Percentiles rank a stretch among this genome's conserved stretches.
Conservation (phyloP, 257 asterid species). For the Voacanga thouarsii region DNA sequence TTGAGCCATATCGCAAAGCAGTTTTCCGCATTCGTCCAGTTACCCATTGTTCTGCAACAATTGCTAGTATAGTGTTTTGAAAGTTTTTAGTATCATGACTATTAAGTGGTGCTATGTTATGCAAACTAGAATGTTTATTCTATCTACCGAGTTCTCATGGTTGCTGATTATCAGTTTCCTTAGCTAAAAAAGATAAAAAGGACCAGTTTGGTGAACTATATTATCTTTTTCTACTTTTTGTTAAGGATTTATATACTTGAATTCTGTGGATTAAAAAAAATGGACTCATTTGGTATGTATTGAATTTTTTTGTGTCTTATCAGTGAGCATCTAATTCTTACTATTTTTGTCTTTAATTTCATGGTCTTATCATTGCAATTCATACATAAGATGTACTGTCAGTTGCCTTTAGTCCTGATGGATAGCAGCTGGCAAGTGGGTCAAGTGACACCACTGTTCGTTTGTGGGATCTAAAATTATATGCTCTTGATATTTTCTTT, state of each 20-base stretch:
- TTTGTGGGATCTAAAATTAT: constrained; percentile 87
- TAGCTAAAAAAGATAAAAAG: background rate
- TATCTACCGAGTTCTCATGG: background rate
- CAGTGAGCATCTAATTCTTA: background rate
- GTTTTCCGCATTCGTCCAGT: constrained; percentile 94
- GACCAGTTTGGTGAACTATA: background rate
- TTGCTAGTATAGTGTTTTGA: constrained; percentile 53
- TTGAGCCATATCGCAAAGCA: no score
- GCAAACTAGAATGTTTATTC: background rate
- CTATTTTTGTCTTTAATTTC: background rate
- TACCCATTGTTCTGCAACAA: constrained; percentile 93
- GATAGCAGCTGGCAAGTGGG: constrained; percentile 88
- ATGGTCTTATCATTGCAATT: constrained; percentile 42
- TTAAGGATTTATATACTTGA: background rate
- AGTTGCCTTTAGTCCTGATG: constrained; percentile 95
- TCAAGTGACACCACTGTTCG: constrained; percentile 98
- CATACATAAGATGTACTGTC: constrained; percentile 92
- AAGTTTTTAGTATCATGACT: constrained; percentile 8
- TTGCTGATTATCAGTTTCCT: background rate
- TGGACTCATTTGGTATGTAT: background rate
- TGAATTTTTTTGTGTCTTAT: background rate
- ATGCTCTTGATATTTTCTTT: constrained; percentile 10
- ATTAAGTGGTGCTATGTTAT: background rate
- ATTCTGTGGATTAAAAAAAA: background rate
- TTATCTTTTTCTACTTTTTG: background rate